Base-by-base conservation (phyloP, 768 basidiomycete species). In the Tricholoma hemisulphureum region DNA sequence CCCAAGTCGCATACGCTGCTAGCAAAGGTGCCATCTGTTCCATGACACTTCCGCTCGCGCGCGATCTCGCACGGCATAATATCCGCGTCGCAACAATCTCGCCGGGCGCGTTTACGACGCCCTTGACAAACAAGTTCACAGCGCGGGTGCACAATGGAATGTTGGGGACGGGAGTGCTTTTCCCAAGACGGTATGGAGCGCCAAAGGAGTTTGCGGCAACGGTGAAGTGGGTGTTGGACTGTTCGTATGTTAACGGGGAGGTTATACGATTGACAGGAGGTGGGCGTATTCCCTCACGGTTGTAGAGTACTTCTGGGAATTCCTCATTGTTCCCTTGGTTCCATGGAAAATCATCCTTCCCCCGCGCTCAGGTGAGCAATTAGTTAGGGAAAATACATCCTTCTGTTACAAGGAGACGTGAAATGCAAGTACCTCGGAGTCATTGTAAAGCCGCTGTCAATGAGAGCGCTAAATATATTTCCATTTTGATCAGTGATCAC, bases 1-100 rank as follows among this genome's bases (percentile, higher is more conserved):
- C 83, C 2, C 85, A 85, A 61, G 74, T 76, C 0, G 84, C 82
- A 0, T 86, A 86, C 61, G 67, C 82, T 1, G 82, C 82, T 2
- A 74, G 76, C 1, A 86, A 86, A 67, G 85, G 84, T 48, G 85
- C 80, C 1, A 59, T 86, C 3, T 69, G 72, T 20, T 81, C 83
- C 1, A 80, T 86, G 80, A 80, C 82, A 1, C 74, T 86, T 2
- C 84, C 85, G 1, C 79, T 85, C 76, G 81, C 85, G 3, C 76
- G 85, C 51, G 85, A 86, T 64, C 75, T 86, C 11, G 74, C 79
- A 2, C 73, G 79, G 11, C 75, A 83, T 59, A 80, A 76, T 48
- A 69, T 83, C 28, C 78, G 83, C 59, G 84, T 84, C 48, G 79
- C 84, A 34, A 76, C 82, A 18, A 72, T 86, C 53, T 84, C 84